phyloP scores from a whole-genome alignment of 805 yeast species.

The Saccharomycopsis schoenii region DNA sequence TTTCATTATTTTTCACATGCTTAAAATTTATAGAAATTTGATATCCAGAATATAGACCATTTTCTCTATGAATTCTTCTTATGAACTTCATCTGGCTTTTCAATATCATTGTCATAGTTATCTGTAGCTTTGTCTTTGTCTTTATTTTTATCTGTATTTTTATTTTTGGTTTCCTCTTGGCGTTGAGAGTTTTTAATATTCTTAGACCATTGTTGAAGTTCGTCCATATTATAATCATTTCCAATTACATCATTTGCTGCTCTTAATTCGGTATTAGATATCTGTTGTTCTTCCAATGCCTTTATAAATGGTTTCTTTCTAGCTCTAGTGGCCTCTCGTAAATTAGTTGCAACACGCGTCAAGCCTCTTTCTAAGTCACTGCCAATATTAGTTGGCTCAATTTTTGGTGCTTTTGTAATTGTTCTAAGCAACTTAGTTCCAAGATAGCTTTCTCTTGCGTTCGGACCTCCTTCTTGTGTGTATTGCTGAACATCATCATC shows the following conservation, averaged over 20 bases:
- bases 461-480: slow-evolving; percentile 20
- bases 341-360: background rate
- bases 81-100: background rate
- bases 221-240: slow-evolving; percentile 3
- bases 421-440: slow-evolving; percentile 8
- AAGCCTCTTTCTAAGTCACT: slow-evolving; percentile 1
- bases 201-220: slow-evolving; percentile 4
- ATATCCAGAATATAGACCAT: background rate
- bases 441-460: slow-evolving; percentile 13
- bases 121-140: too few species aligned
- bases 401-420: background rate
- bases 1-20: background rate
- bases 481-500: slow-evolving; percentile 24
- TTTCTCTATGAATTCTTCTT: background rate
- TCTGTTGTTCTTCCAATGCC: slow-evolving; percentile 5
- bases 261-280: background rate
- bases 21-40: background rate
- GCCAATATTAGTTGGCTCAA: background rate
- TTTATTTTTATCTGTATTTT: background rate
- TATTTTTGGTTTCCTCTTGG: background rate
- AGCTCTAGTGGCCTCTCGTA: background rate
- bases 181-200: background rate
- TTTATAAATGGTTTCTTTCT: background rate
- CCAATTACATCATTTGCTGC: slow-evolving; percentile 8
- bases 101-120: background rate